Percentiles rank a stretch among this genome's conserved stretches.
These are phyloP conservation scores for Heritiera littoralis DNA, from an alignment of 345 rosid species.

Conservation along the genomic window DNA sequence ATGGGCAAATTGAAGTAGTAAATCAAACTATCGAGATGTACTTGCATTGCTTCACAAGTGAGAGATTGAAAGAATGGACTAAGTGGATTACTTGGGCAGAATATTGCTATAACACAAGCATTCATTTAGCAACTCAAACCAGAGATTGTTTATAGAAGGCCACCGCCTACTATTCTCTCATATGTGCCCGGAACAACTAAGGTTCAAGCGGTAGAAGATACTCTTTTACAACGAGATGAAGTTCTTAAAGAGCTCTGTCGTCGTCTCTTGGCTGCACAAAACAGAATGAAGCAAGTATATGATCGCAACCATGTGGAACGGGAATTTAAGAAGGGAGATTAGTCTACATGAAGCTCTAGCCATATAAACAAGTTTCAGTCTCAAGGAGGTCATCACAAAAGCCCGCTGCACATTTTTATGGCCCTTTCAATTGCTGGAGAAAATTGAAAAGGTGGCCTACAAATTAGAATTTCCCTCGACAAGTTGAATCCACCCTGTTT, in stretches of 20 bases:
- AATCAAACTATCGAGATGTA: neutral
- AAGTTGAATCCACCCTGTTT: neutral
- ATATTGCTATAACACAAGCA: conserved; percentile 4
- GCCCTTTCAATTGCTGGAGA: neutral
- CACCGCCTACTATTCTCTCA: neutral
- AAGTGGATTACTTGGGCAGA: neutral
- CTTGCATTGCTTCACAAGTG: neutral
- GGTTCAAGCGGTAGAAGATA: neutral
- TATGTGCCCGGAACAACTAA: neutral
- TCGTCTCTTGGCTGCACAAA: neutral
- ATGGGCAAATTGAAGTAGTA: no score
- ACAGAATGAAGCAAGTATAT: neutral
- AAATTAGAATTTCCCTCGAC: neutral
- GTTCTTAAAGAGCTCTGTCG: neutral
- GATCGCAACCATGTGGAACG: neutral
- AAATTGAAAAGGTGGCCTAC: neutral
- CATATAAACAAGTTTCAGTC: neutral
- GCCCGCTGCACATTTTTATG: neutral
- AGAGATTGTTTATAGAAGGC: neutral
- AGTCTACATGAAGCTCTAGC: neutral
- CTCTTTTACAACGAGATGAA: neutral
- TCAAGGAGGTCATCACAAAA: neutral
- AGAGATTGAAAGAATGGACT: neutral
- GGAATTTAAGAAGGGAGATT: neutral
- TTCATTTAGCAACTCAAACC: neutral